Base-by-base conservation (phyloP, 2,329 filamentous ascomycete species). In the Neophaeococcomyces aloes region DNA sequence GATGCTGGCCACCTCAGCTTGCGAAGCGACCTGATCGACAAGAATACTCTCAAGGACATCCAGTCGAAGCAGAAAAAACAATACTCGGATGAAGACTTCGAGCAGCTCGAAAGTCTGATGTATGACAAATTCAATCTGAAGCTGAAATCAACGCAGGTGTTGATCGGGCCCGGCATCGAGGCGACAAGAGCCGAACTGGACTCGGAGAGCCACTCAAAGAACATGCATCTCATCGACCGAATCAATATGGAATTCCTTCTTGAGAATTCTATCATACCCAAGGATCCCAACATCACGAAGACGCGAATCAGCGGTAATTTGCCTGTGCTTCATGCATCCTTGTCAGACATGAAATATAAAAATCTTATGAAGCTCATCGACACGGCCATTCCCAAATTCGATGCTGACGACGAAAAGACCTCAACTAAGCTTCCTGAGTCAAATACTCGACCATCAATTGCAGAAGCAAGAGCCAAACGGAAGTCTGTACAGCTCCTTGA, bases 181-280 rank as follows among this genome's bases (percentile, higher is more conserved):
- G 84, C 86, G 52, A 91, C 93, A 0, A 91, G 89, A 59, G 74
- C 79, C 3, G 86, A 95, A 54, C 71, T 98, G 3, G 74, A 75
- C 10, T 71, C 78, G 21, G 75, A 77, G 49, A 76, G 81, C 19
- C 76, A 82, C 5, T 71, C 74, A 1, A 81, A 81, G 45, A 80
- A 81, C 50, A 74, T 93, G 52, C 89, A 96, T 59, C 79, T 99
- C 43, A 86, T 99, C 29, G 89, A 99, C 61, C 81, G 86, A 52
- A 98, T 98, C 68, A 98, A 94, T 54, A 84, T 99, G 55, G 86
- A 96, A 61, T 96, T 99, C 60, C 79, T 87, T 8, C 78, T 99
- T n/a, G 88, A 95, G 60, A 82, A 84, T 15, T 98, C 88, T 6
- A 99, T 99, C 53, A 70, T 98, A n/a, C 91, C 91, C 0, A 95